Conservation (phyloP, 345 rosid species). For the Corchorus capsularis region DNA sequence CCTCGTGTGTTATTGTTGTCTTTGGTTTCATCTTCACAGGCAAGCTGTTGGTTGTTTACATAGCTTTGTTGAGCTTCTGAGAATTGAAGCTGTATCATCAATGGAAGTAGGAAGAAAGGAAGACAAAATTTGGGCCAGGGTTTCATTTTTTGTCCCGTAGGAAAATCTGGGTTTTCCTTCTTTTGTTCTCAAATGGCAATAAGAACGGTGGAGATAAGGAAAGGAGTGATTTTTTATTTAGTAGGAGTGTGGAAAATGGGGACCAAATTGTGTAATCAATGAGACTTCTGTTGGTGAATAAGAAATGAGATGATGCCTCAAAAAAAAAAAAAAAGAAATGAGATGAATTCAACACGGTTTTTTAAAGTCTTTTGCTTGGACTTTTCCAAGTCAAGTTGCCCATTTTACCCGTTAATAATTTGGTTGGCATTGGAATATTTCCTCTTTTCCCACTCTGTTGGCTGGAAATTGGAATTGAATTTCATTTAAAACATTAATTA, state of each 20-base stretch:
- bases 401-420: not conserved
- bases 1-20: conserved; percentile 51
- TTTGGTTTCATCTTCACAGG: conserved; percentile 26
- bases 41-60: conserved; percentile 57
- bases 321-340: no score
- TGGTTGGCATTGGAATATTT: not conserved
- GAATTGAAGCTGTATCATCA: not conserved
- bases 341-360: not conserved
- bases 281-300: not conserved
- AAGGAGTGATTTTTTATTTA: conserved; percentile 4
- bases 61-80: conserved; percentile 56
- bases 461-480: not conserved
- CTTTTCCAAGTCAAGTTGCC: not conserved
- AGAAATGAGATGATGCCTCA: not conserved
- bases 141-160: not conserved
- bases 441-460: not conserved
- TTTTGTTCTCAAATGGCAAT: not conserved
- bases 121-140: not conserved
- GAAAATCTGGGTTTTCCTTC: not conserved
- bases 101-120: not conserved
- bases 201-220: not conserved
- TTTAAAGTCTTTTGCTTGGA: not conserved
- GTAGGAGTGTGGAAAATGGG: not conserved
- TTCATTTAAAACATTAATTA: not conserved
- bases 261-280: not conserved